Base-by-base conservation (phyloP, 495 filamentous ascomycete genomes). In the Hypomontagnella monticulosa region DNA sequence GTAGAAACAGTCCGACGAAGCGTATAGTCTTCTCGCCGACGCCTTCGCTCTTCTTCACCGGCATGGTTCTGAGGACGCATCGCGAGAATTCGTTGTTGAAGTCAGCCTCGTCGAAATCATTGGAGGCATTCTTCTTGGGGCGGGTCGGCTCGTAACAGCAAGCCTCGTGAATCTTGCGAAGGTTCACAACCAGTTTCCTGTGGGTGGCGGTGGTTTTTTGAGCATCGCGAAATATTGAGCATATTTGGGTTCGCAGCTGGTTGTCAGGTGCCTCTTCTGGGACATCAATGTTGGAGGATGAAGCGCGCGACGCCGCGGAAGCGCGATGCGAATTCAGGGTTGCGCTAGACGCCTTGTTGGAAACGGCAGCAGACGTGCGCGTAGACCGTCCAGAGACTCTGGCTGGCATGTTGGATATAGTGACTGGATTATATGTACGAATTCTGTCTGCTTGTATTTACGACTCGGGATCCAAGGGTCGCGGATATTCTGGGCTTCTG, bases 41-140 rank as follows among this genome's bases (percentile, higher is more conserved):
- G 27, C 86, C 83, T 78, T 99, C 95, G 34, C 89, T 89, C 82
- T 97, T 97, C 81, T 96, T 97, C 20, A 98, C 89, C 2, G 87
- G 81, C 79, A 98, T 83, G 55, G 93, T 81, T 38, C 93, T 84
- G 56, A 94, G 78, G 36, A 97, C 83, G 69, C 93, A 97, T 71
- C 93, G 83, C 32, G 83, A 83, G 32, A 97, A 86, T 76, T 97
- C 96, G 43, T 83, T 78, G 61, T 93, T 95, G 78, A 99, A 98
- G 53, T 95, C 89, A 38, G 87, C 83, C 73, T 97, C 94, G 7
- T 88, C 87, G 63, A 91, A 87, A 1, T 88, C 88, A 63, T 85
- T 83, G 0, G 74, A 48, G 18, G 79, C 71, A 1, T 78, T 71
- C 67, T 83, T 79, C 43, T 82, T 82, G 55, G 83, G 81, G 53